A percentile compares a stretch with the other conserved stretches of the same genome.
Evolutionary conservation across 305 asterid genomes (phyloP).

Genomic region (Fraxinus angustifolia): DNA sequence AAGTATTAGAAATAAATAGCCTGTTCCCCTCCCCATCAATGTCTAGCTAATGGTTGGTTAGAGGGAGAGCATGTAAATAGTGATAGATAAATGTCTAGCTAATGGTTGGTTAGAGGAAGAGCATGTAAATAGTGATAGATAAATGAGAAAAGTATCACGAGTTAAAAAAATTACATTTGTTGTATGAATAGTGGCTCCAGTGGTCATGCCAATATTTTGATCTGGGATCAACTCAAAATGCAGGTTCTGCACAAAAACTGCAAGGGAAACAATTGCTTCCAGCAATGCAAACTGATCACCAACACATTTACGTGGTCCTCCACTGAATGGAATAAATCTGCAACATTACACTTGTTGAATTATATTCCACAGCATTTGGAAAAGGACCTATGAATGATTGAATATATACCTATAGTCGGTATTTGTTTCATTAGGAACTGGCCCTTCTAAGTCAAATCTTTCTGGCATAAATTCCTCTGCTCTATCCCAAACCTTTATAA

Average conservation of each 20-base stretch:
- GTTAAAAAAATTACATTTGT: constrained; percentile 54
- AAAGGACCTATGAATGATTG: background rate
- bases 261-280: constrained; percentile 81
- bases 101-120: background rate
- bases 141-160: background rate
- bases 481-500: constrained; percentile 77
- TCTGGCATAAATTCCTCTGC: constrained; percentile 89
- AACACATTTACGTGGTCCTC: constrained; percentile 95
- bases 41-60: background rate
- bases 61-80: background rate
- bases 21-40: background rate
- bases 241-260: constrained; percentile 61
- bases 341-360: constrained; percentile 12
- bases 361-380: constrained; percentile 4
- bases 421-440: constrained; percentile 81
- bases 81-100: background rate
- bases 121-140: background rate
- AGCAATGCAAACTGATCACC: constrained; percentile 95
- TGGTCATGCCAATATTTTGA: constrained; percentile 88
- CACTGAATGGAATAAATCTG: constrained; percentile 90
- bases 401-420: constrained; percentile 67
- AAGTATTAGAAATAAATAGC: background rate
- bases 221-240: constrained; percentile 71
- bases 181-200: constrained; percentile 97
- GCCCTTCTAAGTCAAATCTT: constrained; percentile 70